Conservation (phyloP, 2,329 filamentous ascomycete species). For the Neonectria magnoliae region DNA sequence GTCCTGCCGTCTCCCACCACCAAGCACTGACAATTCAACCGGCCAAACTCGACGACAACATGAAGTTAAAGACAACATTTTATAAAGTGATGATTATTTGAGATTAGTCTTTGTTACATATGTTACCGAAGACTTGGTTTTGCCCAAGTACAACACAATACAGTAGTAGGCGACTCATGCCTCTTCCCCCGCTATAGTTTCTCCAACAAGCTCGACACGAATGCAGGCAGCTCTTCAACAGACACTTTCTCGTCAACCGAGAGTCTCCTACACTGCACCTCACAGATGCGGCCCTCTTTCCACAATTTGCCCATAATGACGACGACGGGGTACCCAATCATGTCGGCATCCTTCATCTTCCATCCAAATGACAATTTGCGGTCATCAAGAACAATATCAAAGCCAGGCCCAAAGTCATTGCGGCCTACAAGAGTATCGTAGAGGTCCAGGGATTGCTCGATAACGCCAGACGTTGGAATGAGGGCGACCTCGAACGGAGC, state of each 20-base stretch:
- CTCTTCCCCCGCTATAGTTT: constrained; percentile 54
- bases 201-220: constrained; percentile 58
- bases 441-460: constrained; percentile 63
- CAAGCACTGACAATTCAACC: background rate
- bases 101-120: constrained; percentile 2
- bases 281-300: constrained; percentile 66
- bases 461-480: constrained; percentile 60
- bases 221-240: constrained; percentile 53
- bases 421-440: constrained; percentile 67
- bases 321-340: constrained; percentile 87
- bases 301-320: constrained; percentile 81
- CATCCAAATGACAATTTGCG: constrained; percentile 74
- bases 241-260: constrained; percentile 68
- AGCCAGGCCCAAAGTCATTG: constrained; percentile 23
- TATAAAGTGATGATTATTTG: background rate
- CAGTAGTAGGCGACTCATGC: background rate
- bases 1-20: constrained; percentile 3
- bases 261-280: constrained; percentile 81
- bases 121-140: background rate
- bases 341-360: constrained; percentile 91
- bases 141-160: constrained; percentile 4
- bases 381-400: constrained; percentile 82
- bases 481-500: constrained; percentile 85
- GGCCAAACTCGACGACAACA: background rate
- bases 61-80: background rate